Conservation (phyloP, 345 rosid species). For the Salix caprea region DNA sequence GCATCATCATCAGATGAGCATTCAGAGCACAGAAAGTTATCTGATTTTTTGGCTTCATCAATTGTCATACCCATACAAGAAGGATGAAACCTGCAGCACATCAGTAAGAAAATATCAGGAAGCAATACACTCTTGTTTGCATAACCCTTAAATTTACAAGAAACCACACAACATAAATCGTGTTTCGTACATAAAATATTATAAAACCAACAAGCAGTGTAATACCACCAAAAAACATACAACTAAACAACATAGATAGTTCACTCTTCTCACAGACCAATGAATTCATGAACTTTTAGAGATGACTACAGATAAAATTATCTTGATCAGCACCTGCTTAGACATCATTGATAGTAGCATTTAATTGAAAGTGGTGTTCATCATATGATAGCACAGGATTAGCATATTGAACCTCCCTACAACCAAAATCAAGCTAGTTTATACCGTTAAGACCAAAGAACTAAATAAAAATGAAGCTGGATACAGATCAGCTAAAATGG, state of each 20-base stretch:
- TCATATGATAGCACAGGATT: background rate
- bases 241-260: background rate
- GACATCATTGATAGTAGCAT: background rate
- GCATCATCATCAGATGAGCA: conserved; percentile 61
- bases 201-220: background rate
- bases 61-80: conserved; percentile 79
- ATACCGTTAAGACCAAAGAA: background rate
- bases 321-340: background rate
- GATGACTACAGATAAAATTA: background rate
- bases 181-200: background rate
- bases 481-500: background rate
- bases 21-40: conserved; percentile 68
- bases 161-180: background rate
- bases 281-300: background rate
- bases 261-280: background rate
- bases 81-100: conserved; percentile 70
- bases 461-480: background rate
- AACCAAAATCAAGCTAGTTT: background rate
- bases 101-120: conserved; percentile 8
- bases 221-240: background rate
- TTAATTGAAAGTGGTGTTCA: background rate
- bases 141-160: background rate
- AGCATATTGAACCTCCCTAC: background rate
- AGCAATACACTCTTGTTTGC: background rate
- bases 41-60: conserved; percentile 76